Conservation (phyloP, 1,139 yeast species). For the Hemisphaericaspora subhashii region DNA sequence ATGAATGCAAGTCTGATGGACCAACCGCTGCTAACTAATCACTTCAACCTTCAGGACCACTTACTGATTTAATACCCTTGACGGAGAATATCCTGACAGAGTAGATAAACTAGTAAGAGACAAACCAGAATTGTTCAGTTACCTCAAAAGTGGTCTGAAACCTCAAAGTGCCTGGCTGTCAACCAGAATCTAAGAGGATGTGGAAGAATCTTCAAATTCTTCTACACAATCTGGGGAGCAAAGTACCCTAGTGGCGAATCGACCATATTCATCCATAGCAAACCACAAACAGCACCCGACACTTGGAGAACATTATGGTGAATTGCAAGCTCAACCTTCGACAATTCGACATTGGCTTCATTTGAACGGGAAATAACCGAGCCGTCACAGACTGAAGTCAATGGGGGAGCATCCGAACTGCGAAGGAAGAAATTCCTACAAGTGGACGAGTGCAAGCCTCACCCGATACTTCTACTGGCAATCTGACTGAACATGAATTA, state of each 20-base stretch:
- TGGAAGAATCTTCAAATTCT: background rate
- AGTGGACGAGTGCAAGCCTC: background rate
- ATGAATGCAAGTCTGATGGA: too few relatives aligned
- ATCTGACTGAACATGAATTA: too few relatives aligned
- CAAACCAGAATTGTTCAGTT: background rate
- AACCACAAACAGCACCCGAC: background rate
- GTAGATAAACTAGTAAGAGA: background rate
- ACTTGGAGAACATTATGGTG: background rate
- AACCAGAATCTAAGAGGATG: background rate
- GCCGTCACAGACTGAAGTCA: background rate
- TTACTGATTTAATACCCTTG: background rate
- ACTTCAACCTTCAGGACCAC: too few relatives aligned
- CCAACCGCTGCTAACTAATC: too few relatives aligned
- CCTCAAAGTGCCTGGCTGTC: background rate
- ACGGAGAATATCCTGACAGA: background rate
- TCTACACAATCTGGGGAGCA: background rate
- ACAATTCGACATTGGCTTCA: background rate
- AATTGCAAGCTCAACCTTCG: background rate
- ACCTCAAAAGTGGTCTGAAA: background rate
- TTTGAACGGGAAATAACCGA: background rate
- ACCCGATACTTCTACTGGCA: background rate
- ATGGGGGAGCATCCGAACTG: slow-evolving; percentile 1
- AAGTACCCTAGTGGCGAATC: background rate
- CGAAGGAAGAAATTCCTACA: background rate
- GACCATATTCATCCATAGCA: background rate